These are phyloP conservation scores for Castanea sativa DNA, from an alignment of 306 rosid species.

Conservation along the genomic window DNA sequence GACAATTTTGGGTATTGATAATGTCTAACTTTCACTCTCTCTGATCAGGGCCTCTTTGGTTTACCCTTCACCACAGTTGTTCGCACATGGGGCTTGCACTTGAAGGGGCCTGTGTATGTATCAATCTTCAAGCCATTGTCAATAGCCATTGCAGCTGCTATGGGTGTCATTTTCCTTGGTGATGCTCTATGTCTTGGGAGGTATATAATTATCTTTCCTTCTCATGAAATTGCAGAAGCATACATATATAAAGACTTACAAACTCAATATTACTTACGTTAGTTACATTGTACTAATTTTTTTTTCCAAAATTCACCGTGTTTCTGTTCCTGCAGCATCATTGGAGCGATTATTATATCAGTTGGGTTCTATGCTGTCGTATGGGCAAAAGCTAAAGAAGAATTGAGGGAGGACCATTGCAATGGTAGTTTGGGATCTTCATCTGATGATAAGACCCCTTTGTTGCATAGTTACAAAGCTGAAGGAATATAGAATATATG, in stretches of 20 bases:
- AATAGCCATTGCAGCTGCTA: constrained; percentile 32
- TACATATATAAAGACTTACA: no score
- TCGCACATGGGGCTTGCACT: constrained; percentile 30
- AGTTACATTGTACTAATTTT: no score
- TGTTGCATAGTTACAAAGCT: constrained; percentile 24
- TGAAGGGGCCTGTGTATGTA: constrained; percentile 28
- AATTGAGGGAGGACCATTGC: not conserved
- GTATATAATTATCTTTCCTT: not conserved
- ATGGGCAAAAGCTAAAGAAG: constrained; percentile 56
- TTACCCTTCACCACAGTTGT: constrained; percentile 32
- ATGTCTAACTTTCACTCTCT: not conserved
- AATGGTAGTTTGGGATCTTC: not conserved
- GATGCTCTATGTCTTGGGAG: constrained; percentile 33
- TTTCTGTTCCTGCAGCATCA: constrained; percentile 26
- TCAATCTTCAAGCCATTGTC: constrained; percentile 37
- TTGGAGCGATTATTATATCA: constrained; percentile 48
- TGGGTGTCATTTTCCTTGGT: constrained; percentile 30
- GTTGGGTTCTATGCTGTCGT: constrained; percentile 54
- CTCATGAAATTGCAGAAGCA: no score
- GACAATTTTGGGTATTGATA: not conserved
- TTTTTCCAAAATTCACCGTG: not conserved
- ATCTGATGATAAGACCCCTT: constrained; percentile 19
- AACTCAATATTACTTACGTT: no score
- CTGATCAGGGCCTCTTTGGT: constrained; percentile 27
- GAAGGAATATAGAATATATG: not conserved